These are phyloP conservation scores for Aspergillus caelatus DNA, from an alignment of 2,329 filamentous ascomycete species.

Conservation along the genomic window DNA sequence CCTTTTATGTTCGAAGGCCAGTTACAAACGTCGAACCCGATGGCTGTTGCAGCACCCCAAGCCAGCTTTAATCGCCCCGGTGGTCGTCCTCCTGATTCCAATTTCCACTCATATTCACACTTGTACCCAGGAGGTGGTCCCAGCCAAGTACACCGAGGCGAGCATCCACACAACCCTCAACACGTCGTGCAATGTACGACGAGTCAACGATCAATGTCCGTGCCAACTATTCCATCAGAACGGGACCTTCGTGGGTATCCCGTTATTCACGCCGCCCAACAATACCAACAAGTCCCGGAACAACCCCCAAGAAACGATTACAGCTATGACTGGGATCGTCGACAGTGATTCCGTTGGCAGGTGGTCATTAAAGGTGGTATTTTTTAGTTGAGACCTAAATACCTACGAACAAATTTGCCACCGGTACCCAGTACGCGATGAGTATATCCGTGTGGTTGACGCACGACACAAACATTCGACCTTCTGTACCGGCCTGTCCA, in stretches of 20 bases:
- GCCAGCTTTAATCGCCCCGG: conserved; percentile 23
- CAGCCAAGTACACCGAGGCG: conserved; percentile 19
- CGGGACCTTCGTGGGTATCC: conserved; percentile 19
- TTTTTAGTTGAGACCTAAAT: not conserved
- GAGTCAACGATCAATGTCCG: conserved; percentile 25
- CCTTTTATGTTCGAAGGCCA: conserved; percentile 23
- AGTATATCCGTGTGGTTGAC: not conserved
- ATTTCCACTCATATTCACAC: conserved; percentile 25
- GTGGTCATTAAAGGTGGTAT: not conserved
- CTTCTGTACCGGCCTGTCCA: not conserved
- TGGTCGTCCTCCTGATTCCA: conserved; percentile 20
- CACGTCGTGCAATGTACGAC: conserved; percentile 20
- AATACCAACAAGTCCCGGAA: conserved; percentile 15
- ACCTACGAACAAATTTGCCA: not conserved
- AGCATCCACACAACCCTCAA: conserved; percentile 11
- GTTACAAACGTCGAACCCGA: conserved; percentile 18
- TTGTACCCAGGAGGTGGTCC: conserved; percentile 18
- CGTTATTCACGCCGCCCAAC: conserved; percentile 15
- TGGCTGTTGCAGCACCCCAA: conserved; percentile 22
- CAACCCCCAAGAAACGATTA: conserved; percentile 19
- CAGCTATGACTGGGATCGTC: conserved; percentile 23
- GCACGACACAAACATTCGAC: not conserved
- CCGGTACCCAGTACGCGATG: not conserved
- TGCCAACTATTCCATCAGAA: conserved; percentile 18
- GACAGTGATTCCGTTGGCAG: conserved; percentile 14